Evolutionary conservation across 805 yeast species (phyloP), one percentile per base, ranked within the genome.

Genomic region (Candida piceae): DNA sequence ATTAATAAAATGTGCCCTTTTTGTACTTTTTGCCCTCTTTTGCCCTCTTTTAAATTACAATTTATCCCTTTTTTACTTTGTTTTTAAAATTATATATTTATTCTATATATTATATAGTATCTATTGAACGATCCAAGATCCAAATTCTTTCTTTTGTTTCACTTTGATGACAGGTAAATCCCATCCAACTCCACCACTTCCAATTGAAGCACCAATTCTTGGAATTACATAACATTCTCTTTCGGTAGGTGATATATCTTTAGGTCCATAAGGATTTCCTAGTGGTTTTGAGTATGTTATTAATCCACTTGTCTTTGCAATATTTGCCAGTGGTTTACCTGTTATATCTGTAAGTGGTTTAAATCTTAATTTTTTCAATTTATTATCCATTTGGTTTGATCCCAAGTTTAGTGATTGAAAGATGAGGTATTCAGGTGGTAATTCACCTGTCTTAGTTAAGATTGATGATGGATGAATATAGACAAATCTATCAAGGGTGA

Each of bases 161-260:
- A 88, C 93, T 55, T 86, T 81, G 19, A 81, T 66, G 3, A 80
- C 84, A 7, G 93, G 95, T 35, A 90, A 62, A 50, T 90, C 96
- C 95, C 96, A 90, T 7, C 96, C 96, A 19, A 82, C 69, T 16
- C 86, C 84, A 16, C 96, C 96, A 28, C 78, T 71, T 9, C 95
- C 95, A 29, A 81, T 67, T 6, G 78, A 71, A 9, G 94, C 89
- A 4, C 97, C 97, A 54, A 84, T 78, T 38, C 96, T 65, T 1
- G 97, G 97, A 34, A 87, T 80, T 12, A 89, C 96, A 63, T 86
- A 89, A 49, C 94, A 85, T 52, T 83, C 89, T 47, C 96, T 68
- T 50, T 80, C 82, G 3, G 79, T 74, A 0, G 84, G 64, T 4
- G 77, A 65, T 12, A 84, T 51, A 45, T 72, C 67, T 52, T 80